Evolutionary conservation across 148 eudicot genomes (phyloP), one percentile per base, ranked within the genome.

Genomic region (Chenopodium formosanum): DNA sequence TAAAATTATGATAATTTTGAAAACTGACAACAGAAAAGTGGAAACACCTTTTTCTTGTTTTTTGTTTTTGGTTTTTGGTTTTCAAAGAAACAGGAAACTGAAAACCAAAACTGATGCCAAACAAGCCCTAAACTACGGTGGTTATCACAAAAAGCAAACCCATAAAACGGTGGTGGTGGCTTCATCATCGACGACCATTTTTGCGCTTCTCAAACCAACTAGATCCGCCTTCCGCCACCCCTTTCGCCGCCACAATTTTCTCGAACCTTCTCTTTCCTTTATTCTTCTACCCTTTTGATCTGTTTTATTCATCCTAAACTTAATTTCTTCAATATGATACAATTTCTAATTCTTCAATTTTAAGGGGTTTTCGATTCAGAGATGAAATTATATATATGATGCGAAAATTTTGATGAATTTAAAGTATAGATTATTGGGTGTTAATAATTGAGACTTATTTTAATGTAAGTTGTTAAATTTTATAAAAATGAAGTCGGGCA

Each of bases 401-500:
- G 14, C 53, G 53, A 50, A 67, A 13, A 31, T 11, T 17, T 69
- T 0, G 20, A 37, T 29, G 14, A 29, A 29, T 68, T 68, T 67
- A 14, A 14, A 29, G 2, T 10, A 23, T 69, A 68, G 40, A 7
- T 68, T 68, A 7, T 68, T 19, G 71, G 40, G 70, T 66, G 12
- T 29, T 29, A 69, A 22, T 67, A 0, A 13, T 67, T 32, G n/a
- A 32, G 34, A 69, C 34, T n/a, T 69, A 46, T 40, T 40, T 40
- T 40, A 70, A 70, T 73, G 56, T 73, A 23, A 73, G 53, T 72
- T 70, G 7, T 40, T 40, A 16, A 70, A 34, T 13, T 32, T 13
- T 3, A 64, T 11, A 16, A 75, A 77, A 77, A 95, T 92, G 99
- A 94, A 94, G 91, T 94, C 99, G 25, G 97, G 97, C 37, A 87